A percentile compares a stretch with the other conserved stretches of the same genome.
phyloP scores from a whole-genome alignment of 2,329 filamentous ascomycete species.

The Alternaria tenuissima region DNA sequence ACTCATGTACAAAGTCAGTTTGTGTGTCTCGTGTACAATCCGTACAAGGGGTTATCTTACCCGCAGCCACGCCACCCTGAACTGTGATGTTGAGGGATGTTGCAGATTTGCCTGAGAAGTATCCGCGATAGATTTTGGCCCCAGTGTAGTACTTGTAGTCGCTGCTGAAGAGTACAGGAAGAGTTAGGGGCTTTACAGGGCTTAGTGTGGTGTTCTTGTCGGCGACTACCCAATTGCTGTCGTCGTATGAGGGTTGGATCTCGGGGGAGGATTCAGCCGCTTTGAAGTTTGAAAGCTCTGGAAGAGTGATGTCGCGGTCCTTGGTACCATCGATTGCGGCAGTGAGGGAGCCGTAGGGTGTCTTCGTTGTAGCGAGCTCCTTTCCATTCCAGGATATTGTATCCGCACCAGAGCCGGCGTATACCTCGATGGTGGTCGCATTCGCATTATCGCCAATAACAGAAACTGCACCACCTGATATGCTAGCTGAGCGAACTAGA shows the following conservation, averaged over 20 bases:
- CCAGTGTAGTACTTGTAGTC: conserved; percentile 65
- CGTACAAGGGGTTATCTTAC: background rate
- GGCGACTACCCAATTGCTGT: conserved; percentile 60
- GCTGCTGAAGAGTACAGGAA: conserved; percentile 63
- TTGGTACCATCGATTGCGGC: conserved; percentile 53
- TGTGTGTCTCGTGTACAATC: background rate
- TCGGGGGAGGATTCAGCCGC: conserved; percentile 62
- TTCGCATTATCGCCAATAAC: conserved; percentile 58
- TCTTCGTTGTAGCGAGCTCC: conserved; percentile 47
- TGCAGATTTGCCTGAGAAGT: conserved; percentile 55
- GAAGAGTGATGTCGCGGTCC: conserved; percentile 54
- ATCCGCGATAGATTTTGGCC: conserved; percentile 62
- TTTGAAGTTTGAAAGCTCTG: conserved; percentile 58
- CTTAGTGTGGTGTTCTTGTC: conserved; percentile 60
- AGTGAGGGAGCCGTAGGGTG: conserved; percentile 56
- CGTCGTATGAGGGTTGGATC: conserved; percentile 56
- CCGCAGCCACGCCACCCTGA: conserved; percentile 61
- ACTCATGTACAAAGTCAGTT: background rate
- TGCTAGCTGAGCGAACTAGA: conserved; percentile 51
- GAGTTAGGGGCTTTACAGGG: conserved; percentile 57
- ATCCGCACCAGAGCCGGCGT: conserved; percentile 38
- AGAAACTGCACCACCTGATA: conserved; percentile 53
- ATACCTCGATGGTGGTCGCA: conserved; percentile 54
- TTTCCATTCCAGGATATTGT: conserved; percentile 59
- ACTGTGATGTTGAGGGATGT: conserved; percentile 59